phyloP scores from a whole-genome alignment of 805 yeast genomes.

The Priceomyces fermenticarens region DNA sequence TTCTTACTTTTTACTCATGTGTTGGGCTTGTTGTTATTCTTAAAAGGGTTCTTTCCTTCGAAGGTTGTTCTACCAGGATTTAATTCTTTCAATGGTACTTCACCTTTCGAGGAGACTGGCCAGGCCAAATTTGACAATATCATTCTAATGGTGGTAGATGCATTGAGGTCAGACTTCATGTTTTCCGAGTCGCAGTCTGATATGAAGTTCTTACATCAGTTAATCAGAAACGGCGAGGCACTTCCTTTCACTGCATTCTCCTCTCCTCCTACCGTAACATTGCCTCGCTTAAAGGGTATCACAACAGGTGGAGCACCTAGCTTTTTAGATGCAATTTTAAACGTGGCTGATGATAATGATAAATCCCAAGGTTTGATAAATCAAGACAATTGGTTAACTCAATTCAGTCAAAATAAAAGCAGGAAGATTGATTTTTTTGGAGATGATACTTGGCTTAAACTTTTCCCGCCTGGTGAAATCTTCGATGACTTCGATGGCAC shows the following conservation, averaged over 20 bases:
- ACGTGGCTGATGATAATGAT: constrained; percentile 87
- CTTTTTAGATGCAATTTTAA: constrained; percentile 89
- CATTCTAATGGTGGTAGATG: constrained; percentile 87
- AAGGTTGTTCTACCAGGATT: constrained; percentile 70
- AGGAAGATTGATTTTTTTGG: constrained; percentile 80
- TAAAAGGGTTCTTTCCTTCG: constrained; percentile 89
- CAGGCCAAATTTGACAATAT: constrained; percentile 59
- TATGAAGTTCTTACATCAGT: constrained; percentile 63
- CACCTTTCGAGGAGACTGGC: constrained; percentile 18
- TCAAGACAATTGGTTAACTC: constrained; percentile 87
- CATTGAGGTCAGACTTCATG: constrained; percentile 84
- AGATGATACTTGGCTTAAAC: constrained; percentile 95
- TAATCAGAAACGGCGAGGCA: constrained; percentile 66
- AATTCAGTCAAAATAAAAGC: constrained; percentile 41
- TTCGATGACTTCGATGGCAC: constrained; percentile 80
- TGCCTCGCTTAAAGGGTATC: constrained; percentile 89
- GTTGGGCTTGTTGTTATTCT: constrained; percentile 58
- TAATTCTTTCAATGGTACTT: constrained; percentile 27
- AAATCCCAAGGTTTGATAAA: constrained; percentile 61
- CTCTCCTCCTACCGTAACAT: constrained; percentile 94
- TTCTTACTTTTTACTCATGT: constrained; percentile 18
- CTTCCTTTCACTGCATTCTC: constrained; percentile 89
- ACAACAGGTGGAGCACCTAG: constrained; percentile 95
- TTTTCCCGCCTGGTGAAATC: constrained; percentile 60
- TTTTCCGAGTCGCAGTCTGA: constrained; percentile 57